phyloP scores from a whole-genome alignment of 345 rosid genomes.

The Salix purpurea region DNA sequence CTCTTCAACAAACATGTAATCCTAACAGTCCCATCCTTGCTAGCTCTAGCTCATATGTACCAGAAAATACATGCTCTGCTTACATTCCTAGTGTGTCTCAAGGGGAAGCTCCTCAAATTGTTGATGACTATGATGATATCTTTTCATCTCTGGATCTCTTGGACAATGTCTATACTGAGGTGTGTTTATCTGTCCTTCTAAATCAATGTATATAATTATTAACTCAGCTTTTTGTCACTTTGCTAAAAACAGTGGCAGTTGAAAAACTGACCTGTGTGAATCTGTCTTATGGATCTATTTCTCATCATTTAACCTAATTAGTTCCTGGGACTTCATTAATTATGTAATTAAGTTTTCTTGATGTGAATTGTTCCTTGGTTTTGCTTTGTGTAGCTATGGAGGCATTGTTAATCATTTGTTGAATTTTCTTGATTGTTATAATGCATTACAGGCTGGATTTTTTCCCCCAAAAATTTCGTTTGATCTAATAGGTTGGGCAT shows the following conservation, averaged over 20 bases:
- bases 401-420: not conserved
- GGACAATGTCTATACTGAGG: conserved; percentile 22
- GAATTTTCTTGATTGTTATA: not conserved
- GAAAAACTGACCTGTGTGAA: not conserved
- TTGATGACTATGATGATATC: conserved; percentile 17
- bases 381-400: not conserved
- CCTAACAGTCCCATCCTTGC: not conserved
- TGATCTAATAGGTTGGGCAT: not conserved
- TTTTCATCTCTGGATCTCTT: conserved; percentile 29
- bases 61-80: not conserved
- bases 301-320: not conserved
- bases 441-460: not conserved
- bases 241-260: not conserved
- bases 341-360: not conserved
- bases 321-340: not conserved
- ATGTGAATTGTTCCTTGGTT: not conserved
- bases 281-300: not conserved
- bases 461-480: not conserved
- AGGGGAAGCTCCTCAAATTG: conserved; percentile 13
- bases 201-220: not conserved
- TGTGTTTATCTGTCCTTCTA: not conserved
- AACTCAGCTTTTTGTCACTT: not conserved
- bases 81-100: not conserved
- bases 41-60: not conserved
- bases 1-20: not conserved